Percentiles rank a stretch among this genome's conserved stretches.
phyloP scores from a whole-genome alignment of 345 rosid genomes.

The Physaria fendleri region DNA sequence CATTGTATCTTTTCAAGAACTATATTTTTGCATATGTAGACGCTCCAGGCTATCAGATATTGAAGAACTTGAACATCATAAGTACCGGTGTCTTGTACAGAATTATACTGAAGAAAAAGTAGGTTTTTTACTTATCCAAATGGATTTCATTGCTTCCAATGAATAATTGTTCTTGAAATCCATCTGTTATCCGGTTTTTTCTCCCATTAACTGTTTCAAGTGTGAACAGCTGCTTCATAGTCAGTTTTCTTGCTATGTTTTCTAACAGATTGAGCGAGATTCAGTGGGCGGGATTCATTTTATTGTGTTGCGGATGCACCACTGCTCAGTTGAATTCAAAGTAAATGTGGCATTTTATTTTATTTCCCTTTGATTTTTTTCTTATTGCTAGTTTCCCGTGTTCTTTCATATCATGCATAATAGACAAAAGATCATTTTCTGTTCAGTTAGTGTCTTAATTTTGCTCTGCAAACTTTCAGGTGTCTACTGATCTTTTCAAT shows the following conservation, averaged over 20 bases:
- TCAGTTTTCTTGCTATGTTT: background rate
- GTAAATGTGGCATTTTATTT: constrained; percentile 39
- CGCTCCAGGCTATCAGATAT: constrained; percentile 96
- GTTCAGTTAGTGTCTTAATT: too few relatives aligned
- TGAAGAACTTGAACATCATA: constrained; percentile 92
- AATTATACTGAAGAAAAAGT: constrained; percentile 89
- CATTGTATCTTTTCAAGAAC: constrained; percentile 88
- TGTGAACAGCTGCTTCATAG: background rate
- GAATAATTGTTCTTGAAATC: background rate
- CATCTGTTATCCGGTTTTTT: background rate
- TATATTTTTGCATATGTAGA: constrained; percentile 96
- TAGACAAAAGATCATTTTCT: too few relatives aligned
- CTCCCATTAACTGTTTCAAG: background rate
- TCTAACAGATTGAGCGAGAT: constrained; percentile 76
- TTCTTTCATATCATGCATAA: too few relatives aligned
- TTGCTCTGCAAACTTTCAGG: too few relatives aligned
- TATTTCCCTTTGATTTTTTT: background rate
- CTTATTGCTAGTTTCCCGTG: background rate
- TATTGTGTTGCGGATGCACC: constrained; percentile 94
- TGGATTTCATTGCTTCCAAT: background rate
- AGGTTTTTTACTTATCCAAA: constrained; percentile 23
- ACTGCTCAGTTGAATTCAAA: constrained; percentile 88
- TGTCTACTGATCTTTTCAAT: background rate
- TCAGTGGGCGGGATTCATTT: constrained; percentile 93
- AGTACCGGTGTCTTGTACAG: constrained; percentile 91